Evolutionary conservation across 2,329 filamentous ascomycete species (phyloP).

Genomic region (Fusarium continuum): DNA sequence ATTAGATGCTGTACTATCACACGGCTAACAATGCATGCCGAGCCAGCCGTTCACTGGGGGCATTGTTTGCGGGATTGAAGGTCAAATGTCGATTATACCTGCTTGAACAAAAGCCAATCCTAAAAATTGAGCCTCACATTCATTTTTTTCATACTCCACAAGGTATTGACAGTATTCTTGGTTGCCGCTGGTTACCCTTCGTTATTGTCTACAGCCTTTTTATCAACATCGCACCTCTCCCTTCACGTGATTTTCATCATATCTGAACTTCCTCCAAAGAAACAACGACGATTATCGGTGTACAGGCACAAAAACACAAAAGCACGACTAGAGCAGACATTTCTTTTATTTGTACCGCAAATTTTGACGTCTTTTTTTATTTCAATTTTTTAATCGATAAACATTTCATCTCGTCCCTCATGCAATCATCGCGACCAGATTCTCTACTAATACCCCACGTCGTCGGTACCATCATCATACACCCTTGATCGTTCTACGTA

Average conservation of each 20-base stretch:
- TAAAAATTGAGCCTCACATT: too few relatives aligned
- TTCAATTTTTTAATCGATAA: not conserved
- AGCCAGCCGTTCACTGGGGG: not conserved
- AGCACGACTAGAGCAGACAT: not conserved
- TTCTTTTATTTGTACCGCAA: not conserved
- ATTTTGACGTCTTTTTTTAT: not conserved
- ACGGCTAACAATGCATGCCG: not conserved
- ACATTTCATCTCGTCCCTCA: constrained; percentile 9
- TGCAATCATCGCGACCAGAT: constrained; percentile 18
- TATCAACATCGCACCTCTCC: not conserved
- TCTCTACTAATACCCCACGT: constrained; percentile 31
- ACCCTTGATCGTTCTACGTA: constrained; percentile 13
- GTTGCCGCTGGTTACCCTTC: constrained; percentile 5
- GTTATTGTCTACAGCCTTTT: not conserved
- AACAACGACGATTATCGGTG: constrained; percentile 1
- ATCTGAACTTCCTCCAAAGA: not conserved
- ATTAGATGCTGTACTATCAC: not conserved
- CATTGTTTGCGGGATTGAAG: not conserved
- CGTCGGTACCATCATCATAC: constrained; percentile 21
- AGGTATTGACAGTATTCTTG: not conserved
- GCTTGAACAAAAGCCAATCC: not conserved
- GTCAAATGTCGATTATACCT: not conserved
- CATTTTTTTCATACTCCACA: not conserved
- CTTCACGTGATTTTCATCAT: constrained; percentile 33
- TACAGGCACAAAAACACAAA: constrained; percentile 30